These are phyloP conservation scores for Chlorella variabilis DNA, from an alignment of 163 green algal species.

Conservation along the genomic window DNA sequence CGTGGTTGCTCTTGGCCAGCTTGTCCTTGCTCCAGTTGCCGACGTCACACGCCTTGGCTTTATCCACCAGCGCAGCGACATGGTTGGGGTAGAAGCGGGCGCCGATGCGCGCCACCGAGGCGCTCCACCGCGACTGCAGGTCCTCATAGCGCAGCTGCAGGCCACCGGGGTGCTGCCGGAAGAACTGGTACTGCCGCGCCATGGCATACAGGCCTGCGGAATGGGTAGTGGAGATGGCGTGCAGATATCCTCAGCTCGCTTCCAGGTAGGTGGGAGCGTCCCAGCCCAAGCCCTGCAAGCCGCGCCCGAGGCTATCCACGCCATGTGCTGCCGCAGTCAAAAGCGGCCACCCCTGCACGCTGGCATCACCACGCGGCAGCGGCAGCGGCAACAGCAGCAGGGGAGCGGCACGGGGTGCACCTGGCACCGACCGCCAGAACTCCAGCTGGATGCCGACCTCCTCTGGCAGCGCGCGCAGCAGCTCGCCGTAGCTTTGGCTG, in stretches of 20 bases:
- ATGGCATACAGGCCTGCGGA: slow-evolving; percentile 35
- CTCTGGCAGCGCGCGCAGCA: slow-evolving; percentile 27
- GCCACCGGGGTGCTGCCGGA: slow-evolving; percentile 18
- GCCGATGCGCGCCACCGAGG: background rate
- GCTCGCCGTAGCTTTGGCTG: slow-evolving; percentile 15
- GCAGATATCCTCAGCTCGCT: too few species aligned
- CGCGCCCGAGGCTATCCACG: too few species aligned
- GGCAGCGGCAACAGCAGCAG: too few species aligned
- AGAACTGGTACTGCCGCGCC: slow-evolving; percentile 19
- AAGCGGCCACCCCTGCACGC: too few species aligned
- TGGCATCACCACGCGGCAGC: too few species aligned
- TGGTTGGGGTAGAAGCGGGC: background rate
- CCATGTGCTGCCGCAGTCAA: too few species aligned
- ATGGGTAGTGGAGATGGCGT: too few species aligned
- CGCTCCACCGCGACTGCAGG: background rate
- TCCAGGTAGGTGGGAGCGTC: too few species aligned
- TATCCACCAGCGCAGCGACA: background rate
- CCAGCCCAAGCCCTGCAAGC: too few species aligned
- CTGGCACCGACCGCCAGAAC: slow-evolving; percentile 17
- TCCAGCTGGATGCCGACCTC: slow-evolving; percentile 27
- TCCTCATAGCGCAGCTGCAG: slow-evolving; percentile 30
- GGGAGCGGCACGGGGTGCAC: too few species aligned
- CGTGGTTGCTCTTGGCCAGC: slow-evolving; percentile 9
- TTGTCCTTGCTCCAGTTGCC: background rate
- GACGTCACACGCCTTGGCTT: slow-evolving; percentile 10